Conservation (phyloP, 2,329 filamentous ascomycete species). For the Elsinoe australis region DNA sequence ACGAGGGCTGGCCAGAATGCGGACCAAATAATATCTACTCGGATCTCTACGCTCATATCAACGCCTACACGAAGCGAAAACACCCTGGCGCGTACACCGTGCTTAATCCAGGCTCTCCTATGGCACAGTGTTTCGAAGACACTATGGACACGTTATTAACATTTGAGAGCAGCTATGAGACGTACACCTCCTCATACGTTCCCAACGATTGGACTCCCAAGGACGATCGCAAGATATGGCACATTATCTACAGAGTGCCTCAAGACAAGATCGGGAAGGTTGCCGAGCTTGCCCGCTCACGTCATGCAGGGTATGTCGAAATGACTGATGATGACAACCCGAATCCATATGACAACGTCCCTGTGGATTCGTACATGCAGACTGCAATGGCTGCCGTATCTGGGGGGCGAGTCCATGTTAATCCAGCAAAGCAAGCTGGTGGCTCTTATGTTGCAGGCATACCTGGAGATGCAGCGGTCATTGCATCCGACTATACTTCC, state of each 20-base stretch:
- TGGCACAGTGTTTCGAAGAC: background rate
- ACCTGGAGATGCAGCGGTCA: background rate
- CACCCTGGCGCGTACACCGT: background rate
- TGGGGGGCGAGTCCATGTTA: background rate
- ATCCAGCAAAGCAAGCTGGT: too few species aligned
- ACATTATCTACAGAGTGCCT: background rate
- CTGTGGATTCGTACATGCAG: background rate
- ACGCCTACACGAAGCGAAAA: background rate
- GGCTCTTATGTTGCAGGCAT: background rate
- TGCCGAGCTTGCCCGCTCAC: background rate
- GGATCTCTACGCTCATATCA: slow-evolving; percentile 27
- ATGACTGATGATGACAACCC: background rate
- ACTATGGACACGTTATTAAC: background rate
- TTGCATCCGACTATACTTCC: background rate
- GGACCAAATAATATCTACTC: slow-evolving; percentile 24
- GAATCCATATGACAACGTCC: background rate
- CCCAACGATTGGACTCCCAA: background rate
- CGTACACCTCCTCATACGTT: background rate
- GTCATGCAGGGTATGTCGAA: background rate
- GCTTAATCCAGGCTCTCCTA: background rate
- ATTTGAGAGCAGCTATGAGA: background rate
- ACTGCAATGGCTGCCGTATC: background rate
- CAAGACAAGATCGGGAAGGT: background rate
- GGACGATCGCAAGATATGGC: background rate
- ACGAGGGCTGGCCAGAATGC: slow-evolving; percentile 29